Evolutionary conservation across 2,329 filamentous ascomycete genomes (phyloP), one percentile per base, ranked within the genome.

Genomic region (Teratosphaeria zuluensis): DNA sequence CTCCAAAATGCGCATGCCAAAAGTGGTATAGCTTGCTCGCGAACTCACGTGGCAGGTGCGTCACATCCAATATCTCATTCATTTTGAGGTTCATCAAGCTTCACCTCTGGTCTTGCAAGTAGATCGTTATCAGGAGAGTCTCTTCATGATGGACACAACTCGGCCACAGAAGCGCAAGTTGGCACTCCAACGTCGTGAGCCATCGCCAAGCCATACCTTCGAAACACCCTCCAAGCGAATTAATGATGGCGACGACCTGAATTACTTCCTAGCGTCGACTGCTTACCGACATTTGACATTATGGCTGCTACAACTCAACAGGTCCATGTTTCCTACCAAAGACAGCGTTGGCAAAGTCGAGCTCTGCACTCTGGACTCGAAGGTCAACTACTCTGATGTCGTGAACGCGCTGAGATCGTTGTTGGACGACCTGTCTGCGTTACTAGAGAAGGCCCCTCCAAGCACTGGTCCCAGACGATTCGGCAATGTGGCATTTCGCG

Each of bases 251-350:
- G 78, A 86, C 60, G 91, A 97, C 78, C 88, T 99, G 57, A 74
- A 83, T 21, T 83, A 81, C 62, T 99, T 97, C 73, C 83, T 95
- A 56, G 82, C 81, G 8, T 91, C 89, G 54, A 84, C 83, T 65
- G 94, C 90, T 52, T 96, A 97, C 75, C 82, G 84, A 59, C 90
- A 96, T 70, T 89, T 99, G 57, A 88, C 90, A 73, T 81, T 84
- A 53, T 97, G 96, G 72, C 78, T 97, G 53, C 80, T 95, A 64
- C 94, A 97, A 75, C 84, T 99, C 54, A 97, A 96, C 73, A 84
- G 87, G 59, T 83, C 92, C 11, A 84, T 97, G 75, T 89, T 92
- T 64, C 92, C 92, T 0, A 78, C 84, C 21, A 85, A 81, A 64
- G 66, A 70, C 2, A 60, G 69, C 1, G 70, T 74, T 42, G 71